These are phyloP conservation scores for Pichia sp. DNA, from an alignment of 1,139 yeast species.

Conservation along the genomic window DNA sequence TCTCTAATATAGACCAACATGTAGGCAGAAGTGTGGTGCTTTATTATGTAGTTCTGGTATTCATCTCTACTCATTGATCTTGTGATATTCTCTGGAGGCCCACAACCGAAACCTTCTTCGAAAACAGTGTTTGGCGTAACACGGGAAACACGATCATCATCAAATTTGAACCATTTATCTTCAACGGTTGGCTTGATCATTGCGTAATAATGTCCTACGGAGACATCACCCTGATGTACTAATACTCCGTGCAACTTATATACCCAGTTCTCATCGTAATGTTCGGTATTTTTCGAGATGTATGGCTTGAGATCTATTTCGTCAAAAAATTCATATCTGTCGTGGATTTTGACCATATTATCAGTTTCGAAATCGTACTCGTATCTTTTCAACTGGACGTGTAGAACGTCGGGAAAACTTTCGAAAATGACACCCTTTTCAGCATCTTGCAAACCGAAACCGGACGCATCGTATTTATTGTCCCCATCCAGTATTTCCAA, in stretches of 20 bases:
- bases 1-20: slow-evolving; percentile 92
- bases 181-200: slow-evolving; percentile 75
- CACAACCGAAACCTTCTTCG: slow-evolving; percentile 89
- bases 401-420: slow-evolving; percentile 87
- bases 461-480: slow-evolving; percentile 92
- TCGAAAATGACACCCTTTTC: slow-evolving; percentile 93
- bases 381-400: slow-evolving; percentile 86
- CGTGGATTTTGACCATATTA: slow-evolving; percentile 86
- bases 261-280: slow-evolving; percentile 57
- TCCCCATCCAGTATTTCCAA: slow-evolving; percentile 90
- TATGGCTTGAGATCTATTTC: slow-evolving; percentile 76
- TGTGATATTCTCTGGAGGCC: slow-evolving; percentile 47
- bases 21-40: slow-evolving; percentile 90
- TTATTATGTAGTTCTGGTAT: slow-evolving; percentile 57
- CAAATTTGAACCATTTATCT: slow-evolving; percentile 84
- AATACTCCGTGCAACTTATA: slow-evolving; percentile 88
- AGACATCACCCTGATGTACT: slow-evolving; percentile 93
- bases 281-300: slow-evolving; percentile 58
- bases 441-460: slow-evolving; percentile 91
- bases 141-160: slow-evolving; percentile 89
- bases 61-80: slow-evolving; percentile 52
- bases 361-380: slow-evolving; percentile 92
- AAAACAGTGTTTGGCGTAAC: slow-evolving; percentile 82
- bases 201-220: slow-evolving; percentile 95
- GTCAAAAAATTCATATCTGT: slow-evolving; percentile 86